Percentiles rank a stretch among this genome's conserved stretches.
Evolutionary conservation across 2,329 filamentous ascomycete species (phyloP).

Genomic region (Fusarium miscanthi): DNA sequence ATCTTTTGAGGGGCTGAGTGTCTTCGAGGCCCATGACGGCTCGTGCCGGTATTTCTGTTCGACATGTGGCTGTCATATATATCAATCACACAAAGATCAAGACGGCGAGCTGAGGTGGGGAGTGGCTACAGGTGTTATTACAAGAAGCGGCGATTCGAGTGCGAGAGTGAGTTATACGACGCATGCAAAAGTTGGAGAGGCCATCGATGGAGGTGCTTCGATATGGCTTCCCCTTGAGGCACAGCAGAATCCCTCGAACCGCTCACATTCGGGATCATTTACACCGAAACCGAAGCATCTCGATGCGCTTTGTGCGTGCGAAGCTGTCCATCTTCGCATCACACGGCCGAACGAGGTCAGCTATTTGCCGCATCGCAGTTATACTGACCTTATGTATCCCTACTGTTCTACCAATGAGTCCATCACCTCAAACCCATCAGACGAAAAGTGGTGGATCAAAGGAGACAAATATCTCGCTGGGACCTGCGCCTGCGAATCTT

Average conservation of each 20-base stretch:
- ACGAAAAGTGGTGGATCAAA: slow-evolving; percentile 69
- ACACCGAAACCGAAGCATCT: background rate
- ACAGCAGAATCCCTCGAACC: background rate
- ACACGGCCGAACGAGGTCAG: slow-evolving; percentile 64
- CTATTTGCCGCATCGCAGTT: slow-evolving; percentile 47
- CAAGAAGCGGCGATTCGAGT: background rate
- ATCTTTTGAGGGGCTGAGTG: slow-evolving; percentile 18
- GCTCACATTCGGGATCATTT: background rate
- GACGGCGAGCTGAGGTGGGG: slow-evolving; percentile 43
- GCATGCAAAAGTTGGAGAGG: slow-evolving; percentile 46
- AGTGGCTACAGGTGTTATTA: slow-evolving; percentile 53
- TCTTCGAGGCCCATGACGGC: background rate
- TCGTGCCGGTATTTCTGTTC: slow-evolving; percentile 53
- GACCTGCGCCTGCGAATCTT: slow-evolving; percentile 71
- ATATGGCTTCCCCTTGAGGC: slow-evolving; percentile 41
- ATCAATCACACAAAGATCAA: slow-evolving; percentile 35
- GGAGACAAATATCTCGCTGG: slow-evolving; percentile 67
- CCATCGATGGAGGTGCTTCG: slow-evolving; percentile 53
- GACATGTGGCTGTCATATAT: slow-evolving; percentile 57
- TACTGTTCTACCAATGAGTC: slow-evolving; percentile 52
- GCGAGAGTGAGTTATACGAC: background rate
- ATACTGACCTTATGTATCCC: slow-evolving; percentile 65
- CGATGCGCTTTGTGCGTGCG: slow-evolving; percentile 46
- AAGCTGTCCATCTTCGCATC: slow-evolving; percentile 66
- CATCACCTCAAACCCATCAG: slow-evolving; percentile 54